Base-by-base conservation (phyloP, 176 grass and related monocot genomes). In the Calamus simplicifolius region DNA sequence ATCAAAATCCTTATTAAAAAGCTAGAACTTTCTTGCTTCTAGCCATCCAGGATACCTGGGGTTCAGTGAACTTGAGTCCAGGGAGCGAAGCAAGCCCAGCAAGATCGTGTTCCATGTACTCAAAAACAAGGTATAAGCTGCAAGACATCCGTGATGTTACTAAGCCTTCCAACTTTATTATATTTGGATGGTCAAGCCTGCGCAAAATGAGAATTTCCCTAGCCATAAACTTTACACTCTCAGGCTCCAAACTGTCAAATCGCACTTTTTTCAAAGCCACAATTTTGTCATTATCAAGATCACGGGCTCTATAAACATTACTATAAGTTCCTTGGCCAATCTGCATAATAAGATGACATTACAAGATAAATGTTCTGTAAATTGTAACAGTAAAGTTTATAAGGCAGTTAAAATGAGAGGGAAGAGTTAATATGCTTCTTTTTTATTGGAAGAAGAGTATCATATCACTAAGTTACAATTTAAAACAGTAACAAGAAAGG, bases 241-340 rank as follows among this genome's bases (percentile, higher is more conserved):
- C 94, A 64, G 94, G 94, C 72, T 93, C 94, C 79, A 91, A 67
- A 78, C 85, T 98, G 78, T 98, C 94, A 71, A 98, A 98, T 0
- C 88, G 87, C 51, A 98, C 94, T 75, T 98, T 98, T 75, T 98
- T 98, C 51, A 98, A 73, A 69, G 94, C 94, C 69, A 98, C 94
- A 68, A 89, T 89, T 77, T 98, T 98, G 21, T 93, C 60, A 61
- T 73, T 82, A 52, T 93, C 87, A 55, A 98, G 84, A 75, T 98
- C 94, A 2, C 85, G 84, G 60, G 94, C 88, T 75, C 87, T 73
- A 59, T 98, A 98, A 27, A 98, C 94, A 58, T 78, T 98, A 54
- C 94, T 98, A 67, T 98, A 98, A 65, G 94, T 98, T 57, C 94
- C 94, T 78, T 98, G 94, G 23, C 94, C 94, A 75, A 98, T 98